Percentiles rank a stretch among this genome's conserved stretches.
These are phyloP conservation scores for Saccharomyces hybrid DNA, from an alignment of 1,139 yeast species.

Conservation along the genomic window DNA sequence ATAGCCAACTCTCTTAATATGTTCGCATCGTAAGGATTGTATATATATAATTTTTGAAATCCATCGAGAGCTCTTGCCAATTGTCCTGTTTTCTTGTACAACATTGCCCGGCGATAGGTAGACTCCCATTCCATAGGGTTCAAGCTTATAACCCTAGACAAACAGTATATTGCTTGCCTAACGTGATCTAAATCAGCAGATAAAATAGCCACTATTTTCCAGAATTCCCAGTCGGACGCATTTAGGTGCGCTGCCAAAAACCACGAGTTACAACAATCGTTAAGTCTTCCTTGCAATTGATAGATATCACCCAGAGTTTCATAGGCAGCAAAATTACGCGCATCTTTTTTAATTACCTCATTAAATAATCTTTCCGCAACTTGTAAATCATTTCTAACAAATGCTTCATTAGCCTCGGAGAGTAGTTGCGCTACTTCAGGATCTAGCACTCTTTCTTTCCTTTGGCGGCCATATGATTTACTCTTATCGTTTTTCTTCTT, in stretches of 20 bases:
- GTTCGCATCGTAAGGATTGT: constrained; percentile 55
- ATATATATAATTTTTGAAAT: constrained; percentile 52
- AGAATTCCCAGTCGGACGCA: constrained; percentile 68
- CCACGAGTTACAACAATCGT: constrained; percentile 77
- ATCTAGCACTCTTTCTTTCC: constrained; percentile 44
- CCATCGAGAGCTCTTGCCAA: constrained; percentile 70
- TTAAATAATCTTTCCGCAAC: constrained; percentile 59
- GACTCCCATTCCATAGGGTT: constrained; percentile 49
- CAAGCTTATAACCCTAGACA: constrained; percentile 60
- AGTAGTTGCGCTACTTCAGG: constrained; percentile 63
- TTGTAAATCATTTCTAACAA: constrained; percentile 57
- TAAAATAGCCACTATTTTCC: constrained; percentile 78
- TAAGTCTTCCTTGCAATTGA: constrained; percentile 54
- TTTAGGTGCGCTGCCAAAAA: constrained; percentile 77
- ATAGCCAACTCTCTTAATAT: constrained; percentile 70
- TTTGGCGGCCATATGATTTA: constrained; percentile 18
- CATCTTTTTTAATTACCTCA: constrained; percentile 72
- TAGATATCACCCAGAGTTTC: constrained; percentile 81
- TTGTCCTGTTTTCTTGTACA: constrained; percentile 59
- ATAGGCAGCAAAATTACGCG: constrained; percentile 74
- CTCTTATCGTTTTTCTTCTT: constrained; percentile 36
- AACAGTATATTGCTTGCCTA: constrained; percentile 80
- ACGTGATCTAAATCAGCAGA: constrained; percentile 64
- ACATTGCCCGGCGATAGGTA: constrained; percentile 52
- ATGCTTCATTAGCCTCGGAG: constrained; percentile 74